Percentiles rank a stretch among this genome's conserved stretches.
Conservation (phyloP, 139 green algal species). For the Spirogloea muscicola region DNA sequence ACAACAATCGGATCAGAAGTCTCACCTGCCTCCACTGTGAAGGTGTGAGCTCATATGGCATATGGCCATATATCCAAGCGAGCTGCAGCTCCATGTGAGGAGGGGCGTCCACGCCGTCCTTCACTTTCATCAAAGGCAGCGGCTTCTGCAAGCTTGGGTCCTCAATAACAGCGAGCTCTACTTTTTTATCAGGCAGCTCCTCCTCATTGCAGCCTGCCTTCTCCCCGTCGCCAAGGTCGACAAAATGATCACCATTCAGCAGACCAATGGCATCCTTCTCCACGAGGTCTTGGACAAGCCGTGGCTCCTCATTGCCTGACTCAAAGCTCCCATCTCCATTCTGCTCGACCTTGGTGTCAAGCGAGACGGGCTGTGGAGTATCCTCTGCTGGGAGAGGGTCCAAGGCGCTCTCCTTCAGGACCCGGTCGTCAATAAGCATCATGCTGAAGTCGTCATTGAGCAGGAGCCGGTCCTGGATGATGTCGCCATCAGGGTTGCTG, state of each 20-base stretch:
- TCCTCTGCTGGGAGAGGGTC: too few species aligned
- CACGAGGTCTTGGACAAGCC: too few species aligned
- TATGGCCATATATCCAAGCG: slow-evolving; percentile 21
- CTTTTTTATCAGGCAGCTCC: too few species aligned
- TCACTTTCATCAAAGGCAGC: slow-evolving; percentile 15
- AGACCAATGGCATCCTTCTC: too few species aligned
- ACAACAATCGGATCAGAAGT: too few species aligned
- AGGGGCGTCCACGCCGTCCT: not conserved
- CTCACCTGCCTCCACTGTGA: not conserved
- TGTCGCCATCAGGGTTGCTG: slow-evolving; percentile 10
- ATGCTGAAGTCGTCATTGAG: slow-evolving; percentile 18
- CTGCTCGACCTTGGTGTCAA: too few species aligned
- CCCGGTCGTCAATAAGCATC: slow-evolving; percentile 10
- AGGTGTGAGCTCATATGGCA: slow-evolving; percentile 21
- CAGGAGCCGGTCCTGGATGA: slow-evolving; percentile 15
- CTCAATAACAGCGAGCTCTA: too few species aligned
- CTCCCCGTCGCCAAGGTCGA: not conserved
- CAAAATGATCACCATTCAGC: too few species aligned
- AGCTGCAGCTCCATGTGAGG: slow-evolving; percentile 21
- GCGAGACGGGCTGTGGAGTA: too few species aligned
- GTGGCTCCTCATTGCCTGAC: too few species aligned
- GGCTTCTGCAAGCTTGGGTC: slow-evolving; percentile 7
- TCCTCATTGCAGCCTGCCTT: not conserved
- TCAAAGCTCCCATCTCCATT: too few species aligned
- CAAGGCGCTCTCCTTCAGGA: too few species aligned